Base-by-base conservation (phyloP, 1,139 yeast genomes). In the Saccharomyces hybrid region DNA sequence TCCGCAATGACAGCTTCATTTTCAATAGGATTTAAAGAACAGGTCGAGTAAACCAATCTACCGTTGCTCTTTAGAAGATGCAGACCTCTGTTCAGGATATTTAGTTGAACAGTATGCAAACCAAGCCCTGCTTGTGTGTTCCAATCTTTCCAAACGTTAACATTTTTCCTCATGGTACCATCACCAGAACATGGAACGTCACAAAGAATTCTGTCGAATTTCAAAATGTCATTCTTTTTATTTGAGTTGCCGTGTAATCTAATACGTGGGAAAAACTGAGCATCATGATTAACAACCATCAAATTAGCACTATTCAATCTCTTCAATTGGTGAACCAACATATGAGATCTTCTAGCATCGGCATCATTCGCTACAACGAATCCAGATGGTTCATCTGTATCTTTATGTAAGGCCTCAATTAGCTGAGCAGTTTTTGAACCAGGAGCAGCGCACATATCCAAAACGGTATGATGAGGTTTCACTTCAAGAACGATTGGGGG, bases 131-230 rank as follows among this genome's bases (percentile, higher is more conserved):
- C 88, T 57, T 95, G 96, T 47, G 87, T 81, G 48, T 84, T 81
- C 88, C 97, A 95, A 65, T 90, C 97, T 66, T 85, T 86, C 99
- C 99, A 95, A 32, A 95, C 97, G 67, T 88, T 88, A 63, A 90
- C 81, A 69, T 95, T 95, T 75, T 95, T 95, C 70, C 99, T 83
- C 96, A 95, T 89, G 50, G 99, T 95, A 57, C 95, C 99, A 71
- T 95, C 99, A 62, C 99, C 99, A 26, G 98, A 88, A 76, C 99
- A 95, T 54, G 99, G 99, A 30, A 95, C 99, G 72, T 95, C 99
- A 77, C 98, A 93, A 61, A 95, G 78, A 55, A 95, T 83, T 68
- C 99, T 81, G 73, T 95, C 99, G 70, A 89, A 95, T 71, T 86
- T 87, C 60, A 85, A 71, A 63, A 74, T 77, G 31, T 77, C 76